Evolutionary conservation across 371 early-diverging fungal genomes (phyloP), one percentile per base, ranked within the genome.

Genomic region (Dichotomocladium elegans): DNA sequence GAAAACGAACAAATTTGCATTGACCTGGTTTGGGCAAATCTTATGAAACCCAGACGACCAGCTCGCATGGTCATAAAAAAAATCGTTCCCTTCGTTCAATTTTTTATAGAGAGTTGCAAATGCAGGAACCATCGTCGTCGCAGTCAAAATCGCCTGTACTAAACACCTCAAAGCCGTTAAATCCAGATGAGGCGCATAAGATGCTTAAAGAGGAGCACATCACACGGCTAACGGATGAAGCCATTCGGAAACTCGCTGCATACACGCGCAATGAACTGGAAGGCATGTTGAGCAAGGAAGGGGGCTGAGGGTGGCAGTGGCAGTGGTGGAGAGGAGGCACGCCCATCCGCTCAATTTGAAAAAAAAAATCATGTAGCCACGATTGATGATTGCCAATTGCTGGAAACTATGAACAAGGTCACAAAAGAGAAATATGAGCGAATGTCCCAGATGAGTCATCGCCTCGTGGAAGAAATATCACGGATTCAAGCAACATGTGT

Each of bases 351-450:
- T 41, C 31, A 30, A 31, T 45, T 45, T 15, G 29, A 44, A 42
- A 24, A 11, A 3, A 21, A 27, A 35, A 0, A 4, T 15, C 31
- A 30, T 27, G 26, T 58, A 81, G 84, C 75, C 29, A 80, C 79
- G 7, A 70, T 75, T 11, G 82, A 83, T 19, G 84, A 85, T 54
- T 85, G 82, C 56, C 67, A 67, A 28, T 53, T 85, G 28, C 51
- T 85, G 22, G 80, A 81, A 44, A 70, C 65, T 11, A 85, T 85
- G 85, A 85, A 85, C 51, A 74, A 60, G 22, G 29, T 70, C 17
- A 81, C 85, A 3, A 65, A 70, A 49, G 85, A 82, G 11, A 72
- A 79, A 53, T 85, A 85, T 58, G 63, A 58, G 22, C 80, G 81
- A 46, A 70, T 85, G 68, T 76, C 80, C 4, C 63, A 58, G 33